These are phyloP conservation scores for Globisporangium apiculatum DNA, from an alignment of 352 stramenopile species.

Conservation along the genomic window DNA sequence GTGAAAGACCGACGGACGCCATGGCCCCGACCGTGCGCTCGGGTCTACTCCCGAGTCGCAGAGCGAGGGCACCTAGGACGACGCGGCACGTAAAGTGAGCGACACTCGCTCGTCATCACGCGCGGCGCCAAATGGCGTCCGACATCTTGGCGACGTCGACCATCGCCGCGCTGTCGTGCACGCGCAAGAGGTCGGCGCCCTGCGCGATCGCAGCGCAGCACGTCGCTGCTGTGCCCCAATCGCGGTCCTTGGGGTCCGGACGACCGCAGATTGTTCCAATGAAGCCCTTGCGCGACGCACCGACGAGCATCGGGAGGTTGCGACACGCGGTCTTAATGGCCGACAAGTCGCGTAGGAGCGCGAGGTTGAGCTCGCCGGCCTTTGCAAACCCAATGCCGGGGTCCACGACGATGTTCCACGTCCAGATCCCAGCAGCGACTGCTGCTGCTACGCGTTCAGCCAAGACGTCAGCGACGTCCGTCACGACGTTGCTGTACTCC, in stretches of 20 bases:
- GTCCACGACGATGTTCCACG: conserved; percentile 95
- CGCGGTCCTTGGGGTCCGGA: conserved; percentile 77
- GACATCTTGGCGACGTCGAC: conserved; percentile 88
- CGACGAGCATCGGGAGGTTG: conserved; percentile 69
- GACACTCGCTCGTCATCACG: neutral
- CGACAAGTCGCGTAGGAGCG: conserved; percentile 79
- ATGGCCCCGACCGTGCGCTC: too few relatives aligned
- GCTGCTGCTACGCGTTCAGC: conserved; percentile 60
- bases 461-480: conserved; percentile 83
- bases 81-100: too few relatives aligned
- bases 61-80: too few relatives aligned
- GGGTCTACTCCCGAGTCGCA: too few relatives aligned
- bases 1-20: too few relatives aligned
- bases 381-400: conserved; percentile 99
- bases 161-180: conserved; percentile 92
- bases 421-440: conserved; percentile 81
- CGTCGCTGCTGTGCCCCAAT: conserved; percentile 92
- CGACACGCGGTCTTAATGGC: conserved; percentile 40
- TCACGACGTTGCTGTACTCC: conserved; percentile 88
- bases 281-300: conserved; percentile 96
- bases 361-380: conserved; percentile 86
- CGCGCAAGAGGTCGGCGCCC: conserved; percentile 89
- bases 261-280: conserved; percentile 91
- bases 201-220: conserved; percentile 75
- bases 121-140: conserved; percentile 84